Percentiles rank a stretch among this genome's conserved stretches.
phyloP scores from a whole-genome alignment of 257 asterid species.

The Mentha longifolia region DNA sequence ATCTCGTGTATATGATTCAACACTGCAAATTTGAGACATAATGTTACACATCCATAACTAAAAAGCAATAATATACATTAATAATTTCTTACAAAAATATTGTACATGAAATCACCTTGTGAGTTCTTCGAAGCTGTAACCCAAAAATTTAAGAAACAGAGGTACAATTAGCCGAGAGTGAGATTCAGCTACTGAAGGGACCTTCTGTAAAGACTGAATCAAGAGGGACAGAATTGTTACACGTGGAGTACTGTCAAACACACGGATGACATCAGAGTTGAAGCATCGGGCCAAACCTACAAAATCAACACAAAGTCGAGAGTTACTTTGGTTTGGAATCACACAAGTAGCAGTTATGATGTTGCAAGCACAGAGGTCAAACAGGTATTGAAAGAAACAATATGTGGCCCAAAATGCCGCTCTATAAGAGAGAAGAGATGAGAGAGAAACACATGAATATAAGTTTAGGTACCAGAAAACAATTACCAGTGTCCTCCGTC shows the following conservation, averaged over 20 bases:
- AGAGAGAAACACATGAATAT: conserved; percentile 19
- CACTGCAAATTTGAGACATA: conserved; percentile 49
- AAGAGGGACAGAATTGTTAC: conserved; percentile 59
- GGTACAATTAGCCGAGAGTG: conserved; percentile 71
- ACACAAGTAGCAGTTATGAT: conserved; percentile 12
- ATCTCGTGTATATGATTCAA: conserved; percentile 43
- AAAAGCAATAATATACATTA: not conserved
- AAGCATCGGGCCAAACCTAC: conserved; percentile 76
- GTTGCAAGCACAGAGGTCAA: not conserved
- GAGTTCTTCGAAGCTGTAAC: conserved; percentile 56
- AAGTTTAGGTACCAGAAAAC: conserved; percentile 6
- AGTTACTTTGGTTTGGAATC: conserved; percentile 16
- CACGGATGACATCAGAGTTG: conserved; percentile 44
- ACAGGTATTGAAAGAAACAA: too few relatives aligned
- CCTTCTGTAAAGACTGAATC: conserved; percentile 75
- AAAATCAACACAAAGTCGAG: conserved; percentile 27
- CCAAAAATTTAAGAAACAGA: conserved; percentile 80
- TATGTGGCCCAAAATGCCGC: conserved; percentile 23
- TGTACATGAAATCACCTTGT: conserved; percentile 50
- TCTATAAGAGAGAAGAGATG: not conserved
- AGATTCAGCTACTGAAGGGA: conserved; percentile 68
- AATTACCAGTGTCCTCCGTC: conserved; percentile 52
- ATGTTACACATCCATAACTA: conserved; percentile 24
- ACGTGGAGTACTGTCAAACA: conserved; percentile 61
- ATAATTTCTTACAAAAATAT: conserved; percentile 11